A percentile compares a stretch with the other conserved stretches of the same genome.
Evolutionary conservation across 768 basidiomycete genomes (phyloP).

Genomic region (Auricularia cornea): DNA sequence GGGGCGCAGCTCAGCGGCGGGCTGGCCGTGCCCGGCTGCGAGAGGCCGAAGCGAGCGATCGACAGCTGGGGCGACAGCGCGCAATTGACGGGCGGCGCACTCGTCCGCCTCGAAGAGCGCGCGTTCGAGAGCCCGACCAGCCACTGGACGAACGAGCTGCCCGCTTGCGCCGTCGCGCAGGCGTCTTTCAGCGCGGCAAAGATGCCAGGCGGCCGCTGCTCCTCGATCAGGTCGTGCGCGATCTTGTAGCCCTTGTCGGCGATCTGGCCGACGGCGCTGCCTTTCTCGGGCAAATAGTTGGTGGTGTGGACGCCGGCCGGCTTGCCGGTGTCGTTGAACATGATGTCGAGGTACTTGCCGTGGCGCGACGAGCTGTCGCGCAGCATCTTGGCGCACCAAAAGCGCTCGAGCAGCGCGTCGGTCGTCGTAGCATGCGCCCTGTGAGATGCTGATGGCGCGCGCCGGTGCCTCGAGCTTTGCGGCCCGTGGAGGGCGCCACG

Average conservation of each 20-base stretch:
- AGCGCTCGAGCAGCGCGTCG: too few relatives aligned
- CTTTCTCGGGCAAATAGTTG: slow-evolving; percentile 96
- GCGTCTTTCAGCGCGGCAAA: slow-evolving; percentile 98
- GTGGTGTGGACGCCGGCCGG: slow-evolving; percentile 98
- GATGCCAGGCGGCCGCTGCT: slow-evolving; percentile 90
- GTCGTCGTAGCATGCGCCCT: too few relatives aligned
- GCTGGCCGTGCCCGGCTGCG: slow-evolving; percentile 70
- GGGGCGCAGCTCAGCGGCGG: too few relatives aligned
- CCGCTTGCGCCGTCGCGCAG: slow-evolving; percentile 97
- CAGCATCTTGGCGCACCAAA: slow-evolving; percentile 97
- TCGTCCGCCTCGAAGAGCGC: slow-evolving; percentile 93
- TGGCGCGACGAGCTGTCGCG: slow-evolving; percentile 98
- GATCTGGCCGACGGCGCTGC: slow-evolving; percentile 95
- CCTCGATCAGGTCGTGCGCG: slow-evolving; percentile 97
- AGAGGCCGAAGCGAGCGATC: too few relatives aligned
- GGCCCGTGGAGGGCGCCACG: too few relatives aligned
- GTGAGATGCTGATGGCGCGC: too few relatives aligned
- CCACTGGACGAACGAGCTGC: slow-evolving; percentile 93
- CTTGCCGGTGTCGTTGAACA: slow-evolving; percentile 90
- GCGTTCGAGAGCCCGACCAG: slow-evolving; percentile 75
- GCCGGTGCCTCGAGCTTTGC: too few relatives aligned
- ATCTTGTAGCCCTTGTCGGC: slow-evolving; percentile 98
- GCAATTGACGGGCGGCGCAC: slow-evolving; percentile 85
- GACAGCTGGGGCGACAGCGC: too few relatives aligned
- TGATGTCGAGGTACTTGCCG: slow-evolving; percentile 99